These are phyloP conservation scores for Colletotrichum tamarilloi DNA, from an alignment of 2,329 filamentous ascomycete species.

Conservation along the genomic window DNA sequence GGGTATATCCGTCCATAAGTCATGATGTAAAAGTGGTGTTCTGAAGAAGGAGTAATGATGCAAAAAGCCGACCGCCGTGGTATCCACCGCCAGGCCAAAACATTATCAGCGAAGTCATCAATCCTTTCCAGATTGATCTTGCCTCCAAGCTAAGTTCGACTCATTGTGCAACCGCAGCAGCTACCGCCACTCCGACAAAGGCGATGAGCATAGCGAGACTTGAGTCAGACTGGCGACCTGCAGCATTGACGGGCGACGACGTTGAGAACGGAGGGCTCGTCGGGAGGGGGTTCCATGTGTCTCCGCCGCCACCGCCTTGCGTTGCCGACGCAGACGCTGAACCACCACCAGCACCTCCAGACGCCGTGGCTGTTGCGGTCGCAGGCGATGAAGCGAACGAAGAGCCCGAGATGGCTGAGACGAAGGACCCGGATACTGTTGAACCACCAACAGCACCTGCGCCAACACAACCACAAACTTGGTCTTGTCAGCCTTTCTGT, in stretches of 20 bases:
- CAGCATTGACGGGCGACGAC: constrained; percentile 13
- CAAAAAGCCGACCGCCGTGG: background rate
- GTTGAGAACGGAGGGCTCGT: constrained; percentile 16
- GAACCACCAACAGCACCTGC: background rate
- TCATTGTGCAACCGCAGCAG: background rate
- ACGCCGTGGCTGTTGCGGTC: constrained; percentile 6
- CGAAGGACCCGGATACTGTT: constrained; percentile 24
- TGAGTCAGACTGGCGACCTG: background rate
- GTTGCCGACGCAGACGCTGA: constrained; percentile 10
- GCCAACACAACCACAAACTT: background rate
- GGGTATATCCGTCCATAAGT: constrained; percentile 31
- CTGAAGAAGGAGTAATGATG: background rate
- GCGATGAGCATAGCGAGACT: background rate
- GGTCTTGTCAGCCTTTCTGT: no score
- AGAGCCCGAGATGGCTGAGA: constrained; percentile 19
- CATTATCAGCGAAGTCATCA: background rate
- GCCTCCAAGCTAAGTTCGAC: accelerated
- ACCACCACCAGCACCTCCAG: constrained; percentile 4
- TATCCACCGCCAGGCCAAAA: no score
- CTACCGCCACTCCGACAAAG: background rate
- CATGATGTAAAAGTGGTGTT: background rate
- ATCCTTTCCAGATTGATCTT: background rate
- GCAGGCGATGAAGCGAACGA: constrained; percentile 12
- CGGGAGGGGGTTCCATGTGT: constrained; percentile 17
- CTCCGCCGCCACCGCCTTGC: constrained; percentile 4